Conservation (phyloP, 768 basidiomycete species). For the Leccinellum luteum region DNA sequence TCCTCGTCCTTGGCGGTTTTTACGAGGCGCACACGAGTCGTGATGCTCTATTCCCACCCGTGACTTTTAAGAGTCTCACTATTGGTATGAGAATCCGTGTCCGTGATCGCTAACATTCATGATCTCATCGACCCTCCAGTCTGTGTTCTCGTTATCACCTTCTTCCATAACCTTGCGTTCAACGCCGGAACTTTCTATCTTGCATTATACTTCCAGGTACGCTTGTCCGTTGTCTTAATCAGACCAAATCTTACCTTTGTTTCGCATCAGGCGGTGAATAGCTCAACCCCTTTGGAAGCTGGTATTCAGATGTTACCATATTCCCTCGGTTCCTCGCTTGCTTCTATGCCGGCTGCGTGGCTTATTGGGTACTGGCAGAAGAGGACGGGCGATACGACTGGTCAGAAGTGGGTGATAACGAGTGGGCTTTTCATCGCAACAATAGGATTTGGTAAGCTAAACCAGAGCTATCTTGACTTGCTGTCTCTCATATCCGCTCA, state of each 20-base stretch:
- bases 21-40: conserved; percentile 68
- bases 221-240: conserved; percentile 11
- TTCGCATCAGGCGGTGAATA: conserved; percentile 58
- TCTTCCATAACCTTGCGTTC: conserved; percentile 82
- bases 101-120: conserved; percentile 7
- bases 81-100: conserved; percentile 44
- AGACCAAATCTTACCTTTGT: conserved; percentile 1
- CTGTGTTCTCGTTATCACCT: conserved; percentile 62
- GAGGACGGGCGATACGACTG: conserved; percentile 52
- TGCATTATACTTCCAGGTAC: conserved; percentile 78
- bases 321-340: conserved; percentile 79
- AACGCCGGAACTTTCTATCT: conserved; percentile 86
- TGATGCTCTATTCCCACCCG: conserved; percentile 70
- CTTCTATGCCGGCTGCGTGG: conserved; percentile 87
- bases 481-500: conserved; percentile 30
- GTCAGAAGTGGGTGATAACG: conserved; percentile 64
- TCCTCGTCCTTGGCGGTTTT: conserved; percentile 57
- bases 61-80: conserved; percentile 56
- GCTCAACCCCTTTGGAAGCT: conserved; percentile 66
- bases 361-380: conserved; percentile 67
- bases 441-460: conserved; percentile 66
- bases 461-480: background rate
- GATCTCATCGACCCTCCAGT: conserved; percentile 39
- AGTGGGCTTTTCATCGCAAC: conserved; percentile 63
- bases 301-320: conserved; percentile 78